phyloP scores from a whole-genome alignment of 495 filamentous ascomycete species.

The Aeminium ludgeri region DNA sequence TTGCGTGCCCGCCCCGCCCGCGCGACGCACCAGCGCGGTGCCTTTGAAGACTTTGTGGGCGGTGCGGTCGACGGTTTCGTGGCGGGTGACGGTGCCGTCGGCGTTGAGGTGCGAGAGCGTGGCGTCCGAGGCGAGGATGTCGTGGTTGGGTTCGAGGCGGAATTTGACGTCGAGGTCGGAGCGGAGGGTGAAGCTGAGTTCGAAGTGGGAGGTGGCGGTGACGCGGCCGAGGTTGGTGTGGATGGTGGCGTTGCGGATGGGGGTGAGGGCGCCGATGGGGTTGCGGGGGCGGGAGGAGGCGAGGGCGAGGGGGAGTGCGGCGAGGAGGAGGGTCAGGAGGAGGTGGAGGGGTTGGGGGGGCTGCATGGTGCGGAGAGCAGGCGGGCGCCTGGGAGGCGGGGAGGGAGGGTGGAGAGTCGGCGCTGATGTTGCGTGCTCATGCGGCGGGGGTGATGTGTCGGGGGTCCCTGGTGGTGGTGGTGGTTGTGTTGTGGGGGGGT shows the following conservation, averaged over 20 bases:
- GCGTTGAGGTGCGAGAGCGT: slow-evolving; percentile 50
- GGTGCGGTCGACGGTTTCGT: slow-evolving; percentile 49
- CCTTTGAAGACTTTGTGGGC: slow-evolving; percentile 77
- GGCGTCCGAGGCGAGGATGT: slow-evolving; percentile 66
- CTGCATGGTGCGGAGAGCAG: too few relatives aligned
- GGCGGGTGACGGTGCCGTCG: slow-evolving; percentile 44
- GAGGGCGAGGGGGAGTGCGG: slow-evolving; percentile 8
- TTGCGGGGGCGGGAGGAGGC: slow-evolving; percentile 62
- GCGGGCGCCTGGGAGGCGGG: too few relatives aligned
- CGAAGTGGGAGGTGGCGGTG: slow-evolving; percentile 63
- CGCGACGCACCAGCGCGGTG: slow-evolving; percentile 48
- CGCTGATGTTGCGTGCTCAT: too few relatives aligned
- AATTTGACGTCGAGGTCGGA: slow-evolving; percentile 52
- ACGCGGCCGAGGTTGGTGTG: slow-evolving; percentile 64
- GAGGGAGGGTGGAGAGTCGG: too few relatives aligned
- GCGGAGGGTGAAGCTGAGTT: slow-evolving; percentile 54
- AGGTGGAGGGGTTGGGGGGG: slow-evolving; percentile 4
- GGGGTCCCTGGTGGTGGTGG: too few relatives aligned
- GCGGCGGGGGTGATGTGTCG: too few relatives aligned
- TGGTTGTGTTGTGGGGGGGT: too few relatives aligned
- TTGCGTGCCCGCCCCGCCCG: slow-evolving; percentile 28
- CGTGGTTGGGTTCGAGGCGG: slow-evolving; percentile 76
- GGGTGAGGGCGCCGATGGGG: slow-evolving; percentile 55
- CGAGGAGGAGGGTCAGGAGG: slow-evolving; percentile 6
- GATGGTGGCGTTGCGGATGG: slow-evolving; percentile 58